A percentile compares a stretch with the other conserved stretches of the same genome.
These are phyloP conservation scores for Neltuma alba DNA, from an alignment of 306 rosid species.

Conservation along the genomic window DNA sequence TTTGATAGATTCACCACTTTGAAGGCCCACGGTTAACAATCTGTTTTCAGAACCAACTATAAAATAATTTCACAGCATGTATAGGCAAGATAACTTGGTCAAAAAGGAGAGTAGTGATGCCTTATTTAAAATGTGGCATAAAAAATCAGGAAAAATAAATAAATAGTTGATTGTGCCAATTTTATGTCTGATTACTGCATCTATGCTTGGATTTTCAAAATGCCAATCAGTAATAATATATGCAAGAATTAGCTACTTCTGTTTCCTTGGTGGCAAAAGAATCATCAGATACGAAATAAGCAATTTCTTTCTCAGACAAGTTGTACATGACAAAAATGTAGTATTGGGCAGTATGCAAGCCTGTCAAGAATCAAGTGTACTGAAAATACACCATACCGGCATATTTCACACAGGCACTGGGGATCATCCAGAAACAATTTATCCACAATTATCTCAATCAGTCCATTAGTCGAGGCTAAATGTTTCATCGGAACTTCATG, in stretches of 20 bases:
- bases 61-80: conserved; percentile 28
- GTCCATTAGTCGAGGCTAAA: conserved; percentile 58
- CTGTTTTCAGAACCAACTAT: conserved; percentile 45
- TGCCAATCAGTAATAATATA: background rate
- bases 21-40: conserved; percentile 67
- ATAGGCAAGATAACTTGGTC: background rate
- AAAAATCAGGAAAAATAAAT: background rate
- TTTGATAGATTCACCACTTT: conserved; percentile 53
- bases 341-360: conserved; percentile 28
- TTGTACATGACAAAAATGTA: background rate
- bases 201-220: background rate
- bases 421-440: conserved; percentile 77
- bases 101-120: conserved; percentile 16
- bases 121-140: conserved; percentile 15
- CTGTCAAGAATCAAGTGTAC: conserved; percentile 24
- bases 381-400: conserved; percentile 59
- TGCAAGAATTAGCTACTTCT: background rate
- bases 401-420: conserved; percentile 80
- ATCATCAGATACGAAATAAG: conserved; percentile 14
- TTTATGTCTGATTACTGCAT: conserved; percentile 1
- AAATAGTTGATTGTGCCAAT: conserved; percentile 4
- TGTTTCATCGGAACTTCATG: conserved; percentile 68
- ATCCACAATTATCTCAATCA: conserved; percentile 57
- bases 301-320: conserved; percentile 18
- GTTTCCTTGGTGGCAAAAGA: background rate